Percentiles rank a stretch among this genome's conserved stretches.
These are phyloP conservation scores for Silene coronaria DNA, from an alignment of 179 eudicot species.

Conservation along the genomic window DNA sequence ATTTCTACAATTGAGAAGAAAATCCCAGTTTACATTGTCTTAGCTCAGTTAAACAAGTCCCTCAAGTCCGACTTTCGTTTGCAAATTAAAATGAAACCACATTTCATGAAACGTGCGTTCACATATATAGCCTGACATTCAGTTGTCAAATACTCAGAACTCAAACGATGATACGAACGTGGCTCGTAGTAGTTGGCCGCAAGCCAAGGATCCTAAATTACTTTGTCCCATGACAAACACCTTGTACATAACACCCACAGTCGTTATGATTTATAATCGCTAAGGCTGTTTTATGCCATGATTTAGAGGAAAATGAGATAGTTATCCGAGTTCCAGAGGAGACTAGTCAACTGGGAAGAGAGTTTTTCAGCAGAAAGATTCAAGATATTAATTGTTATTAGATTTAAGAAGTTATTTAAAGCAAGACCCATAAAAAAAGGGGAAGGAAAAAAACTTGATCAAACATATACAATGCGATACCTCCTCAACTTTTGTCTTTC, in stretches of 20 bases:
- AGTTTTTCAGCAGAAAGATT: background rate
- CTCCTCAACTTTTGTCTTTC: conserved; percentile 94
- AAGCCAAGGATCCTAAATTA: background rate
- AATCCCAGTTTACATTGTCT: no score
- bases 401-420: background rate
- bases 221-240: background rate
- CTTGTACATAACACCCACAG: background rate
- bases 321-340: background rate
- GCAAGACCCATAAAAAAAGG: no score
- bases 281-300: background rate
- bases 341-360: background rate
- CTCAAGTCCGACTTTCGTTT: no score
- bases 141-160: no score
- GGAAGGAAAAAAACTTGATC: no score
- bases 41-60: no score
- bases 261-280: background rate
- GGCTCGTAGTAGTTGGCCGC: background rate
- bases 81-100: no score
- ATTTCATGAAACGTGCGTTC: no score
- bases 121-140: no score
- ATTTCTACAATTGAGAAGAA: background rate
- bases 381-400: background rate
- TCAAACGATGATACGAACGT: no score
- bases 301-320: background rate
- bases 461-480: conserved; percentile 26